phyloP scores from a whole-genome alignment of 225 moss, liverwort and hornwort species.

The Asterella californica region DNA sequence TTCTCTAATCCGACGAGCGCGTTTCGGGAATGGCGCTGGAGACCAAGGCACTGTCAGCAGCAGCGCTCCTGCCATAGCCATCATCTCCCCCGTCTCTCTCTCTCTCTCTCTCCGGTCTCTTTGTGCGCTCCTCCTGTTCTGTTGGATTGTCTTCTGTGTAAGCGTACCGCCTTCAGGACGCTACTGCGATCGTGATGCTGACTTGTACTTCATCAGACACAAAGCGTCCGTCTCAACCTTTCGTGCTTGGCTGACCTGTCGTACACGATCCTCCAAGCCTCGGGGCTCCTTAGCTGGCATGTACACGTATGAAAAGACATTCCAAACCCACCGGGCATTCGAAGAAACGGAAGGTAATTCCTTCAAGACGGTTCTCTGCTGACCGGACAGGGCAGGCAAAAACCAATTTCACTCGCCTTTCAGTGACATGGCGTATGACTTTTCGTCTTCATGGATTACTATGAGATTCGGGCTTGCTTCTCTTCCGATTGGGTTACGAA shows the following conservation, averaged over 20 bases:
- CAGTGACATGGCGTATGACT: no score
- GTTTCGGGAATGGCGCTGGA: not conserved
- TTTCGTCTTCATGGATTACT: no score
- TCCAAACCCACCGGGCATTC: no score
- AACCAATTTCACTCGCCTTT: no score
- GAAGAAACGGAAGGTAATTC: no score
- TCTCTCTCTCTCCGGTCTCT: not conserved
- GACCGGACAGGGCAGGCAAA: no score
- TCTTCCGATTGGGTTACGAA: no score
- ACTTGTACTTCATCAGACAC: not conserved
- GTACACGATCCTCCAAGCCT: not conserved
- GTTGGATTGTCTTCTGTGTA: not conserved
- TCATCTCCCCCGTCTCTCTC: not conserved
- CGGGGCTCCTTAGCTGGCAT: not conserved
- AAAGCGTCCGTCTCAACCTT: not conserved
- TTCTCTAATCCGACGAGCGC: not conserved
- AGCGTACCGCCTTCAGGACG: not conserved
- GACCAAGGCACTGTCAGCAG: not conserved
- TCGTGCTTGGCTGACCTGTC: not conserved
- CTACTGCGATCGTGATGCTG: not conserved
- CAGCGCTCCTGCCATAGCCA: constrained; percentile 33
- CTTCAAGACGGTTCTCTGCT: no score
- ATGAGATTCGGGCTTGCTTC: no score
- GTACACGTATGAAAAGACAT: no score
- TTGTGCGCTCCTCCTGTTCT: not conserved